phyloP scores from a whole-genome alignment of 1,284 basidiomycete species.

The Malassezia nana region DNA sequence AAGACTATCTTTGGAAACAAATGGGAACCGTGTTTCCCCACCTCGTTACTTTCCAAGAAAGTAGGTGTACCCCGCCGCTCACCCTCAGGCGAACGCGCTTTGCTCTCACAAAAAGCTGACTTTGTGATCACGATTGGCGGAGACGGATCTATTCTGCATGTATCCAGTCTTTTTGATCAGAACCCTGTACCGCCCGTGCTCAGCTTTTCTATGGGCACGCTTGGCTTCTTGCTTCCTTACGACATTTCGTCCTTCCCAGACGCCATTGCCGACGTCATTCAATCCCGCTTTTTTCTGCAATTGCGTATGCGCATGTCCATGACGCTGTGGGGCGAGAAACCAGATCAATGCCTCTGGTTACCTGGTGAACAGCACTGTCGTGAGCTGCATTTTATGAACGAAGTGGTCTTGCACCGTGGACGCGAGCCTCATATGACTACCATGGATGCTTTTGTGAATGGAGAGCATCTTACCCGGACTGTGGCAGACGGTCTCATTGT shows the following conservation, averaged over 20 bases:
- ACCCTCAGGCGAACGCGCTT: slow-evolving; percentile 2
- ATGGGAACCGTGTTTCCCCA: slow-evolving; percentile 56
- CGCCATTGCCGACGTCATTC: slow-evolving; percentile 31
- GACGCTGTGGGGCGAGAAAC: slow-evolving; percentile 5
- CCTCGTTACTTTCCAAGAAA: slow-evolving; percentile 4
- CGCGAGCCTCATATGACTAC: slow-evolving; percentile 82
- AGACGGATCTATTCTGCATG: slow-evolving; percentile 89
- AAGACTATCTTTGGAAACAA: slow-evolving; percentile 56
- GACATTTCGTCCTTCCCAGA: slow-evolving; percentile 31
- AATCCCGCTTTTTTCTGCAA: slow-evolving; percentile 28
- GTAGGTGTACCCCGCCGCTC: not conserved
- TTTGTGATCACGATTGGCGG: slow-evolving; percentile 85
- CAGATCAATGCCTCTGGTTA: slow-evolving; percentile 10
- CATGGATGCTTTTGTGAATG: slow-evolving; percentile 90
- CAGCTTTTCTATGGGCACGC: slow-evolving; percentile 89
- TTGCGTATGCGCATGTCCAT: slow-evolving; percentile 29
- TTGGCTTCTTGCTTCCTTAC: slow-evolving; percentile 88
- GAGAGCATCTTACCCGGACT: slow-evolving; percentile 81
- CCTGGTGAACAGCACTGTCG: slow-evolving; percentile 14
- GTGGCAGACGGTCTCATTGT: slow-evolving; percentile 85
- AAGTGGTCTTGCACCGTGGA: slow-evolving; percentile 83
- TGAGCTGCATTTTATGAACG: slow-evolving; percentile 97
- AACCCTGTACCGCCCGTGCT: slow-evolving; percentile 86
- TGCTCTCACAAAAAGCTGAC: slow-evolving; percentile 51
- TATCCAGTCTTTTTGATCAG: slow-evolving; percentile 77